Evolutionary conservation across 2,329 filamentous ascomycete genomes (phyloP), one percentile per base, ranked within the genome.

Genomic region (Arthrobotrys sphaeroides): DNA sequence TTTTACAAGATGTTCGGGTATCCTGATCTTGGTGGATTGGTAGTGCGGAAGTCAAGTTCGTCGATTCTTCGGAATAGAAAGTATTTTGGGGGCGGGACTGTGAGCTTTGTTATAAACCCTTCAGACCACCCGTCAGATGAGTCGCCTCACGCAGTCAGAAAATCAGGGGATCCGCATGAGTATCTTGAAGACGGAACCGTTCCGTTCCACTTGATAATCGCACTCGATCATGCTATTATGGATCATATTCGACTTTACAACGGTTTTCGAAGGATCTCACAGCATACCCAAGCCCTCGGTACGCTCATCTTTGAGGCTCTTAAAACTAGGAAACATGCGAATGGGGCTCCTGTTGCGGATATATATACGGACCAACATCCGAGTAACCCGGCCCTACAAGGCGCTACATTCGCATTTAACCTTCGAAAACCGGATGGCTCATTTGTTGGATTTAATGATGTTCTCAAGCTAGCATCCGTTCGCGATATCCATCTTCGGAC

Each of bases 1-100:
- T 89, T 98, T 77, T 96, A 97, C 84, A 99, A 98, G 82, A 94
- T 97, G n/a, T 98, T 98, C 82, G 94, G 95, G 0, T 97, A 97
- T 78, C 94, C 94, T 0, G 92, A 98, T 81, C 85, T 98, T 1
- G 94, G 94, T 1, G 93, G 90, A 0, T 83, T 99, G 70, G 89
- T 98, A 28, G 89, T 98, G 10, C 89, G 91, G 43, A 84, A 85
- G 43, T 51, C 43, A 18, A 79, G 77, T 0, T 45, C 75, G 3
- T 64, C 47, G n/a, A 76, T 80, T 3, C 60, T 80, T 6, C 26
- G 45, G 42, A 67, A 57, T 22, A 88, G 93, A 73, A 89, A 85
- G 77, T 99, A 96, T 80, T 99, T 99, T 83, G 94, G 94, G 4
- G 95, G 94, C 5, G 95, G 95, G 2, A 98, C 94, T 0, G 94